Conservation (phyloP, 2,329 filamentous ascomycete genomes). For the Bipolaris bicolor region DNA sequence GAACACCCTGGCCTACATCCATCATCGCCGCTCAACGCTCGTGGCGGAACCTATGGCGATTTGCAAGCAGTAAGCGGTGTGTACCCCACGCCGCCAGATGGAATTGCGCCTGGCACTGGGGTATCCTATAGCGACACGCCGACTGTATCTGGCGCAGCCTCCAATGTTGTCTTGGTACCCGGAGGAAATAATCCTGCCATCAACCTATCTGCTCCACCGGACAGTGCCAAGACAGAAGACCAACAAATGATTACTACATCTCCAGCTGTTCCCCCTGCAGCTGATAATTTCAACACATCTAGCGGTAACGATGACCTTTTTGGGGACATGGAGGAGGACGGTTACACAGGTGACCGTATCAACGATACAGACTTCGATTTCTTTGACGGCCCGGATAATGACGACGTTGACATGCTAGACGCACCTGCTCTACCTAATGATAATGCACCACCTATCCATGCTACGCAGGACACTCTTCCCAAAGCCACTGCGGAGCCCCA, state of each 20-base stretch:
- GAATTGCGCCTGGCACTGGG: slow-evolving; percentile 38
- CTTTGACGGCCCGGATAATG: slow-evolving; percentile 69
- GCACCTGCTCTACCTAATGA: slow-evolving; percentile 26
- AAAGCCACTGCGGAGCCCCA: slow-evolving; percentile 6
- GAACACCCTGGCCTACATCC: slow-evolving; percentile 37
- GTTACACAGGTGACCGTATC: slow-evolving; percentile 75
- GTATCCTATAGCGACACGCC: slow-evolving; percentile 39
- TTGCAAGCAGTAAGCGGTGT: slow-evolving; percentile 47
- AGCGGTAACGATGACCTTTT: slow-evolving; percentile 64
- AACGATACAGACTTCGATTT: slow-evolving; percentile 85
- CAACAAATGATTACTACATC: slow-evolving; percentile 31
- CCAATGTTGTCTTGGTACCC: slow-evolving; percentile 38
- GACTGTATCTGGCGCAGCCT: slow-evolving; percentile 31
- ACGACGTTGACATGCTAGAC: slow-evolving; percentile 46
- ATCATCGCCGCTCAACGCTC: slow-evolving; percentile 48
- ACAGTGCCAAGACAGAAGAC: slow-evolving; percentile 25
- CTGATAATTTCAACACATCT: slow-evolving; percentile 32
- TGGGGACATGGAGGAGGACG: slow-evolving; percentile 68
- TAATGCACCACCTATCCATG: slow-evolving; percentile 13
- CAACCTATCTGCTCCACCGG: slow-evolving; percentile 40
- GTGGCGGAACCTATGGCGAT: slow-evolving; percentile 44
- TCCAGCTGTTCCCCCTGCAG: slow-evolving; percentile 26
- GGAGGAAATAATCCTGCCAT: slow-evolving; percentile 42
- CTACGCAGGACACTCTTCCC: slow-evolving; percentile 1
- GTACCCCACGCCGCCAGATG: slow-evolving; percentile 52